Evolutionary conservation across 2,329 filamentous ascomycete species (phyloP).

Genomic region (Botryosphaeria dothidea): DNA sequence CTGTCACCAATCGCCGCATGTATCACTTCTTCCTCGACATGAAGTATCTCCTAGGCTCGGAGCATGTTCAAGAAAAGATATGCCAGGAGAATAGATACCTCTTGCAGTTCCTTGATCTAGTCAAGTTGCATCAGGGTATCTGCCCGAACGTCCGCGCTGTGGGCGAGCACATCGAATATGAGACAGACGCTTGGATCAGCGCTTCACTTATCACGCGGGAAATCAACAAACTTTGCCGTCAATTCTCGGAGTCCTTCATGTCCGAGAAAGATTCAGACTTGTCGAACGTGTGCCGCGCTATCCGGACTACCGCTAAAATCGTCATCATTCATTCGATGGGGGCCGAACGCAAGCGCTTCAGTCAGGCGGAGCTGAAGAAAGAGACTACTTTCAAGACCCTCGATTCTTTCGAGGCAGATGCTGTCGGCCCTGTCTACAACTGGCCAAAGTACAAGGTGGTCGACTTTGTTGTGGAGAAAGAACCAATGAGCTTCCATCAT

Average conservation of each 20-base stretch:
- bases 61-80: conserved; percentile 83
- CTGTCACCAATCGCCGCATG: conserved; percentile 91
- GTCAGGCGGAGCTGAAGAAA: conserved; percentile 83
- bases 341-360: conserved; percentile 82
- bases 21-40: conserved; percentile 98
- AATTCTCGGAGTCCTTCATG: conserved; percentile 84
- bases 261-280: conserved; percentile 66
- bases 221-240: conserved; percentile 87
- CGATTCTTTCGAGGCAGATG: conserved; percentile 77
- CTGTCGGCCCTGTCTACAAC: conserved; percentile 30
- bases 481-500: conserved; percentile 96
- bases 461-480: conserved; percentile 83
- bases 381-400: conserved; percentile 80
- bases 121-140: conserved; percentile 95
- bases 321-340: conserved; percentile 90
- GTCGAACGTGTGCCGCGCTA: conserved; percentile 67
- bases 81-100: conserved; percentile 84
- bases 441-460: conserved; percentile 61
- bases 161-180: conserved; percentile 96
- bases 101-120: conserved; percentile 90
- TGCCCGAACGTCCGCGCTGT: conserved; percentile 91
- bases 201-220: conserved; percentile 92
- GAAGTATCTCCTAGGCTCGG: conserved; percentile 84
- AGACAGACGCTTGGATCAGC: conserved; percentile 97
- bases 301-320: conserved; percentile 73